These are phyloP conservation scores for Papilionanthe hybrid DNA, from an alignment of 116 monocot genomes.

Conservation along the genomic window DNA sequence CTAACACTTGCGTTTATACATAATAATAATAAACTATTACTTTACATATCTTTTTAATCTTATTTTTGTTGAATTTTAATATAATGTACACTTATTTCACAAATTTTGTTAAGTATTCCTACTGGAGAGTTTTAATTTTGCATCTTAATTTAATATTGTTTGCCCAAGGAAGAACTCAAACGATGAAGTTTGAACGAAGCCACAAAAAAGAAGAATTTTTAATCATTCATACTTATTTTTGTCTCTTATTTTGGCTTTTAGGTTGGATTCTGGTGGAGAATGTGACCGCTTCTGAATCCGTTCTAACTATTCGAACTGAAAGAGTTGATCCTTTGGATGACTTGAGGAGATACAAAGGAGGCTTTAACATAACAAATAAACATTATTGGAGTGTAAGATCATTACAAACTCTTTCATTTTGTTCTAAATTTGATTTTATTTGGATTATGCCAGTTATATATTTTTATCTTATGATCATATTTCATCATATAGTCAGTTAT, in stretches of 20 bases:
- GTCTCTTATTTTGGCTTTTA: constrained; percentile 1
- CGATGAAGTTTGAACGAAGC: too few relatives aligned
- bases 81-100: too few relatives aligned
- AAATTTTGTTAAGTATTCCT: too few relatives aligned
- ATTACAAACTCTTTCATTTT: constrained; percentile 3
- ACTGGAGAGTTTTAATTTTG: too few relatives aligned
- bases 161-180: too few relatives aligned
- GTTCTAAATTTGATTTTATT: background rate
- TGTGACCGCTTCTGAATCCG: constrained; percentile 21
- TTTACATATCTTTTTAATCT: too few relatives aligned
- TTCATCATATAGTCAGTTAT: constrained; percentile 63
- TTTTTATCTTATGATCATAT: background rate
- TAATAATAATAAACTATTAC: too few relatives aligned
- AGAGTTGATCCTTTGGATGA: constrained; percentile 73
- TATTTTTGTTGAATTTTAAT: too few relatives aligned
- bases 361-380: constrained; percentile 84
- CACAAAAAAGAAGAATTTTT: too few relatives aligned
- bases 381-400: constrained; percentile 97
- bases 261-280: constrained; percentile 26
- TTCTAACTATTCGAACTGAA: constrained; percentile 32
- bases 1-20: too few relatives aligned
- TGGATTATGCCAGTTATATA: background rate
- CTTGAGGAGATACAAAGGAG: constrained; percentile 77
- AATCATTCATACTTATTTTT: too few relatives aligned
- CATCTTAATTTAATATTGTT: too few relatives aligned